A percentile compares a stretch with the other conserved stretches of the same genome.
These are phyloP conservation scores for Aspergillus wentii DNA, from an alignment of 495 filamentous ascomycete species.

Conservation along the genomic window DNA sequence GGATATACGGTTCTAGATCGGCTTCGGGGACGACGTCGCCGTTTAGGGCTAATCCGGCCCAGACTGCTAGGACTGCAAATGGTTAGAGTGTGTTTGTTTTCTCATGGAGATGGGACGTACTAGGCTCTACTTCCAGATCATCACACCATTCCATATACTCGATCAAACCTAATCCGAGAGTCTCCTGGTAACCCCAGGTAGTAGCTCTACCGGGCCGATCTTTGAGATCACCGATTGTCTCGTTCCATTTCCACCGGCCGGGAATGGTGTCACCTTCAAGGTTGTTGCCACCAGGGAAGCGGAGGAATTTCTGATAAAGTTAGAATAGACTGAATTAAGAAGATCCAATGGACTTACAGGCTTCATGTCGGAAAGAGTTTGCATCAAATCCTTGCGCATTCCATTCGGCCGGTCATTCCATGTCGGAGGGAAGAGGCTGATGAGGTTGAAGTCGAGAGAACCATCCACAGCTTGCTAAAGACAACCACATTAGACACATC, in stretches of 20 bases:
- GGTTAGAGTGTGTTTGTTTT: conserved; percentile 1
- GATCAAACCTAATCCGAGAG: conserved; percentile 50
- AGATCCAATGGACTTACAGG: conserved; percentile 11
- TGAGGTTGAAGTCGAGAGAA: conserved; percentile 60
- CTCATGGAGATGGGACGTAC: too few species aligned
- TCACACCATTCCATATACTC: conserved; percentile 66
- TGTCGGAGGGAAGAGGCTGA: conserved; percentile 65
- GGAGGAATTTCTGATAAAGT: conserved; percentile 48
- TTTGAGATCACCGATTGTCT: conserved; percentile 60
- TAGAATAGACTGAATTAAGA: background rate
- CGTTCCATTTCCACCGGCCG: conserved; percentile 63
- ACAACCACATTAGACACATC: conserved; percentile 1
- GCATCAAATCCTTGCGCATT: conserved; percentile 53
- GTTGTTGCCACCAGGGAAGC: conserved; percentile 65
- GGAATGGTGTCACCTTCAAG: conserved; percentile 50
- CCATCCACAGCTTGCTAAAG: conserved; percentile 32
- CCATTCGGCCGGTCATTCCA: conserved; percentile 55
- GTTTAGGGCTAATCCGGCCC: conserved; percentile 55
- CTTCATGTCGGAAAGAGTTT: conserved; percentile 49
- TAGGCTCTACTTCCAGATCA: conserved; percentile 55
- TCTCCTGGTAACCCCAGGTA: conserved; percentile 57
- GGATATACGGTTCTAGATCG: conserved; percentile 36
- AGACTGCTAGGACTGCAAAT: conserved; percentile 49
- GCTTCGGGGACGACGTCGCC: conserved; percentile 31
- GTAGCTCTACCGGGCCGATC: conserved; percentile 57